A percentile compares a stretch with the other conserved stretches of the same genome.
Conservation (phyloP, 1,284 basidiomycete species). For the Boletus sp. region DNA sequence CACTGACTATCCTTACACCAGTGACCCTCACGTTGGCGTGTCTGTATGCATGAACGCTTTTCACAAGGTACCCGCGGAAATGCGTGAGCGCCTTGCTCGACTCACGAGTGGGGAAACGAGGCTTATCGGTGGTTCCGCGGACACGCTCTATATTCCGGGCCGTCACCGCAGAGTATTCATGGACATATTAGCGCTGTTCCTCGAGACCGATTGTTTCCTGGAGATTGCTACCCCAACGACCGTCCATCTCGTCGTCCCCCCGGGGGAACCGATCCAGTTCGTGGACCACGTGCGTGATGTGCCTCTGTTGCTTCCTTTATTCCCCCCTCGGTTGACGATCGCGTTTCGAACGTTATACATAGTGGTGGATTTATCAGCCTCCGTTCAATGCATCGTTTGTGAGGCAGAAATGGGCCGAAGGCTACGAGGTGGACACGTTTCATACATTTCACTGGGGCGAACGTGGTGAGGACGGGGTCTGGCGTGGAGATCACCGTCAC, state of each 20-base stretch:
- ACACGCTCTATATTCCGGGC: constrained; percentile 47
- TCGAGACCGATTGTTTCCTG: constrained; percentile 47
- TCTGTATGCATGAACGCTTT: constrained; percentile 43
- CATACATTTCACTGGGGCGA: constrained; percentile 50
- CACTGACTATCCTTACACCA: constrained; percentile 16
- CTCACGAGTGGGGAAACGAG: constrained; percentile 35
- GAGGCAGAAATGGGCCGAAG: constrained; percentile 42
- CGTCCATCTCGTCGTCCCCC: constrained; percentile 40
- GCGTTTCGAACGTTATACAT: constrained; percentile 12
- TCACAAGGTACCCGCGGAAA: constrained; percentile 31
- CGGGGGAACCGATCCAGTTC: constrained; percentile 39
- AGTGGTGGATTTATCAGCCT: constrained; percentile 50
- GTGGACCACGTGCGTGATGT: constrained; percentile 43
- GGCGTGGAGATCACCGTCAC: constrained; percentile 36
- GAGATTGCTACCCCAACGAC: constrained; percentile 47
- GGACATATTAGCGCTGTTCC: constrained; percentile 40
- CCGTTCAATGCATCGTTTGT: constrained; percentile 46
- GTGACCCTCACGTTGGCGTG: constrained; percentile 44
- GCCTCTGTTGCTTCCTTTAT: not conserved
- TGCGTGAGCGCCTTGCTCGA: constrained; percentile 37
- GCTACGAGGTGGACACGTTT: constrained; percentile 48
- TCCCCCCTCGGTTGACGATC: not conserved
- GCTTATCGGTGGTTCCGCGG: constrained; percentile 46
- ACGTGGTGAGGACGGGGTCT: constrained; percentile 33
- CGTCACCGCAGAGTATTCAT: constrained; percentile 38